phyloP scores from a whole-genome alignment of 805 yeast species.

The Wickerhamia fluorescens region DNA sequence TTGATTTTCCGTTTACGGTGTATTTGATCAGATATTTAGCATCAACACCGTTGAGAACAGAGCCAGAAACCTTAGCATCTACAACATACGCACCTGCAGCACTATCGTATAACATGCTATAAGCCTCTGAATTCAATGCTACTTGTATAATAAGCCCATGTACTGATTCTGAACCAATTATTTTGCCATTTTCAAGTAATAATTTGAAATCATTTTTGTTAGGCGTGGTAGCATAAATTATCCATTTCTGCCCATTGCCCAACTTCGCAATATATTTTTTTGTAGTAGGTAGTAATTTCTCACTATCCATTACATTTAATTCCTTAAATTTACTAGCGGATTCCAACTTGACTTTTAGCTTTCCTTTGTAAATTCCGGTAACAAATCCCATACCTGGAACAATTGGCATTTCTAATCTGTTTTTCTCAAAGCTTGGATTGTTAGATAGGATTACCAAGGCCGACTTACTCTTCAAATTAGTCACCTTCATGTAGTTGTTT shows the following conservation, averaged over 20 bases:
- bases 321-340: no score
- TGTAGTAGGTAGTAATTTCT: slow-evolving; percentile 1
- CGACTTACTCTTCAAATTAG: slow-evolving; percentile 45
- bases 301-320: no score
- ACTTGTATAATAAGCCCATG: slow-evolving; percentile 47
- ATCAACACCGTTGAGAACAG: slow-evolving; percentile 34
- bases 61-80: slow-evolving; percentile 42
- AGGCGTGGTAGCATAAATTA: slow-evolving; percentile 43
- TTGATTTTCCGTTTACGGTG: slow-evolving; percentile 43
- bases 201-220: slow-evolving; percentile 28
- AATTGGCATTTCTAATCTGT: slow-evolving; percentile 41
- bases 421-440: slow-evolving; percentile 17
- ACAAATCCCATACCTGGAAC: slow-evolving; percentile 58
- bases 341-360: no score
- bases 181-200: slow-evolving; percentile 23
- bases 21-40: slow-evolving; percentile 46
- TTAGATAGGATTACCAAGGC: slow-evolving; percentile 38
- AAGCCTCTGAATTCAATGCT: slow-evolving; percentile 38
- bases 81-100: slow-evolving; percentile 66
- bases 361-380: slow-evolving; percentile 46
- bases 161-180: slow-evolving; percentile 29
- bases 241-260: slow-evolving; percentile 41
- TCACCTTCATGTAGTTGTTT: slow-evolving; percentile 33
- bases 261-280: slow-evolving; percentile 37
- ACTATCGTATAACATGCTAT: slow-evolving; percentile 45